Conservation (phyloP, 805 yeast genomes). For the Kodamaea kaohsiungensis region DNA sequence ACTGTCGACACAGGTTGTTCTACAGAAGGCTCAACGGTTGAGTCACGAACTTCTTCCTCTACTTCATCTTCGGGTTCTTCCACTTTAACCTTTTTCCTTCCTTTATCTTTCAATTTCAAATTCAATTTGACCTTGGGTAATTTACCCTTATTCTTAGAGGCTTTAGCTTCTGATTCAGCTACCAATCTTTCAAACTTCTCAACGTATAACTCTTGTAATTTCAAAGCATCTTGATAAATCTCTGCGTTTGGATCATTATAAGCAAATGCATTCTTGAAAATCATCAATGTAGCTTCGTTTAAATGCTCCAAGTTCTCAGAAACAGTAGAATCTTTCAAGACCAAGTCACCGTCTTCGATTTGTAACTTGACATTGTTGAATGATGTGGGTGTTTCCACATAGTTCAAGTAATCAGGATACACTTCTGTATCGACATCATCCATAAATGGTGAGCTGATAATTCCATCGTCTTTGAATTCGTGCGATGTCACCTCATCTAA, state of each 20-base stretch:
- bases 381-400: slow-evolving; percentile 74
- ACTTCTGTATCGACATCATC: slow-evolving; percentile 68
- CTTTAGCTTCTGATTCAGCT: slow-evolving; percentile 20
- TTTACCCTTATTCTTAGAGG: slow-evolving; percentile 26
- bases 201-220: slow-evolving; percentile 55
- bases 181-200: slow-evolving; percentile 36
- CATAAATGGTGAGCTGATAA: slow-evolving; percentile 69
- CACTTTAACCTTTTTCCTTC: slow-evolving; percentile 20
- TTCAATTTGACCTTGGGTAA: slow-evolving; percentile 32
- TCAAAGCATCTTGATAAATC: slow-evolving; percentile 69
- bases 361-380: slow-evolving; percentile 57
- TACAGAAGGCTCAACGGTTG: not conserved
- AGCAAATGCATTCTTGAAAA: slow-evolving; percentile 76
- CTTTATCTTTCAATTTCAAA: slow-evolving; percentile 22
- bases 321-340: not conserved
- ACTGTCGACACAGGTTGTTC: slow-evolving; percentile 12
- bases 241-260: slow-evolving; percentile 76
- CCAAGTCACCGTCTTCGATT: slow-evolving; percentile 24
- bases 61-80: slow-evolving; percentile 13
- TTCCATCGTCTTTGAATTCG: slow-evolving; percentile 50
- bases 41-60: slow-evolving; percentile 13
- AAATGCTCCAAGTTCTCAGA: slow-evolving; percentile 50
- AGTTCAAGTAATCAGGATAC: slow-evolving; percentile 79
- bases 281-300: slow-evolving; percentile 55
- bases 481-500: slow-evolving; percentile 44